Percentiles rank a stretch among this genome's conserved stretches.
These are phyloP conservation scores for Candida railenensis DNA, from an alignment of 805 yeast species.

Conservation along the genomic window DNA sequence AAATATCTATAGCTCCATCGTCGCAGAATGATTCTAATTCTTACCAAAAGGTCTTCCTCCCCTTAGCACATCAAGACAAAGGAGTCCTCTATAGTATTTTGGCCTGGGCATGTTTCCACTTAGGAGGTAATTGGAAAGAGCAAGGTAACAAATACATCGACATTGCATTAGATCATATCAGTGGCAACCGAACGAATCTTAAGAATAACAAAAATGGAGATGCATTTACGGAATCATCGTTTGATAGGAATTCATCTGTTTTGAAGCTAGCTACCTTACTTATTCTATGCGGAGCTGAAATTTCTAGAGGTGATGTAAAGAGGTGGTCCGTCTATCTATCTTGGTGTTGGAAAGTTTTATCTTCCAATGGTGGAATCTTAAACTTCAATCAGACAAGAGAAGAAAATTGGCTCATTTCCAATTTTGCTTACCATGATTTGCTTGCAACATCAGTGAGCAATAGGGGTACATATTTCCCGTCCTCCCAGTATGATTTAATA, in stretches of 20 bases:
- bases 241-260: conserved; percentile 34
- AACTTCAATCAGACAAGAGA: conserved; percentile 51
- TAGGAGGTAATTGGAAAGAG: conserved; percentile 43
- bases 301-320: conserved; percentile 77
- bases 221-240: not conserved
- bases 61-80: conserved; percentile 51
- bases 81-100: conserved; percentile 52
- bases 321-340: conserved; percentile 70
- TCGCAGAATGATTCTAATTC: conserved; percentile 46
- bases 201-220: conserved; percentile 12
- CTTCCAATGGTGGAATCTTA: conserved; percentile 62
- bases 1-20: conserved; percentile 47
- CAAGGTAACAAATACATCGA: conserved; percentile 51
- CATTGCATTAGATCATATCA: conserved; percentile 45
- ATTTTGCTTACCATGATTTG: conserved; percentile 80
- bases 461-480: conserved; percentile 64
- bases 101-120: conserved; percentile 57
- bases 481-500: conserved; percentile 56
- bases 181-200: conserved; percentile 23
- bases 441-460: conserved; percentile 60
- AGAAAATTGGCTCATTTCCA: conserved; percentile 71
- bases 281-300: conserved; percentile 75
- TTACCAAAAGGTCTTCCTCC: conserved; percentile 51
- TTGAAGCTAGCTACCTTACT: conserved; percentile 62
- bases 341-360: conserved; percentile 64